These are phyloP conservation scores for Fusarium fracticaudum DNA, from an alignment of 2,329 filamentous ascomycete species.

Conservation along the genomic window DNA sequence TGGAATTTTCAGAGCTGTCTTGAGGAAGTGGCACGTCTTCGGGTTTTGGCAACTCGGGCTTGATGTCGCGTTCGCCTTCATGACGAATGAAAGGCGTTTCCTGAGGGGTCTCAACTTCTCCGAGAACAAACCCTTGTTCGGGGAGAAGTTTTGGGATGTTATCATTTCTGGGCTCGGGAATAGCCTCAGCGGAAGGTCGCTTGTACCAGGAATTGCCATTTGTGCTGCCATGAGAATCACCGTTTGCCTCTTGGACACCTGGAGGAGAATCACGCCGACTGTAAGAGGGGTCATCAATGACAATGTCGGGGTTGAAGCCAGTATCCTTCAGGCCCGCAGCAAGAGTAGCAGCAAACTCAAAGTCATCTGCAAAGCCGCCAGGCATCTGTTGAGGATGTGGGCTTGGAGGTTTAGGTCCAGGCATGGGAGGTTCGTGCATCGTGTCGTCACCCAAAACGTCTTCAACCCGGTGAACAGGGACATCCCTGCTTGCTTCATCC, in stretches of 20 bases:
- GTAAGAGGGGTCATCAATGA: slow-evolving; percentile 72
- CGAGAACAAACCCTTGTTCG: slow-evolving; percentile 57
- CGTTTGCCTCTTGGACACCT: slow-evolving; percentile 60
- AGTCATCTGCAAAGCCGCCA: slow-evolving; percentile 72
- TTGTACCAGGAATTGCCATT: slow-evolving; percentile 55
- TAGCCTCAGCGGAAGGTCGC: slow-evolving; percentile 60
- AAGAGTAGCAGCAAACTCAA: slow-evolving; percentile 75
- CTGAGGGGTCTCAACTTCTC: slow-evolving; percentile 57
- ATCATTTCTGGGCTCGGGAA: slow-evolving; percentile 53
- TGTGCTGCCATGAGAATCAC: slow-evolving; percentile 48
- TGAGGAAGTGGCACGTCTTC: slow-evolving; percentile 37
- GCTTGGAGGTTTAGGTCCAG: slow-evolving; percentile 66
- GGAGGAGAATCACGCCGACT: slow-evolving; percentile 72
- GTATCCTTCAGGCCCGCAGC: slow-evolving; percentile 75
- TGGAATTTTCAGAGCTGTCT: slow-evolving; percentile 39
- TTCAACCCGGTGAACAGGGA: slow-evolving; percentile 31
- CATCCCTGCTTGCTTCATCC: slow-evolving; percentile 29
- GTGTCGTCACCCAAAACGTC: slow-evolving; percentile 49
- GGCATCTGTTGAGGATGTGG: slow-evolving; percentile 65
- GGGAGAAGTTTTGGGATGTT: slow-evolving; percentile 37
- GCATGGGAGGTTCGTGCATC: slow-evolving; percentile 58
- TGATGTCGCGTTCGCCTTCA: slow-evolving; percentile 17
- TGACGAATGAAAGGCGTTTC: slow-evolving; percentile 38
- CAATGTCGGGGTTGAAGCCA: slow-evolving; percentile 76
- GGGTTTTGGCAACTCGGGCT: slow-evolving; percentile 19